phyloP scores from a whole-genome alignment of 108 stramenopile genomes.

The Halocafeteria seosinensis region DNA sequence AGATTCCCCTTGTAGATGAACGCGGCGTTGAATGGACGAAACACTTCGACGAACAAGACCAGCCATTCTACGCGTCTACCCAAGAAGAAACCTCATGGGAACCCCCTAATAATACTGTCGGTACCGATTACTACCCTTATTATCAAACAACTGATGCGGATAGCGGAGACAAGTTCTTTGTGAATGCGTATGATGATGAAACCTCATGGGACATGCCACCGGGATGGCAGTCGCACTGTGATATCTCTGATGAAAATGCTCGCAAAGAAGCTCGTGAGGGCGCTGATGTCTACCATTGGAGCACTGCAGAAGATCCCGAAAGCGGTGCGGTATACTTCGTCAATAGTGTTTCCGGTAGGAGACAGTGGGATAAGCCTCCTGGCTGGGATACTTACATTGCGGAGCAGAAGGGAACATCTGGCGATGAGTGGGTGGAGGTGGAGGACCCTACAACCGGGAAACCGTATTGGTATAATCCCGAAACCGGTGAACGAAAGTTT shows the following conservation, averaged over 20 bases:
- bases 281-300: background rate
- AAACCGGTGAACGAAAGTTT: background rate
- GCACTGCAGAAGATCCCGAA: background rate
- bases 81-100: background rate
- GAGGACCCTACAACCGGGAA: background rate
- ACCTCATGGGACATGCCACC: constrained; percentile 16
- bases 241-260: too few relatives aligned
- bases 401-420: background rate
- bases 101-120: background rate
- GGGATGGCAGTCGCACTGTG: background rate
- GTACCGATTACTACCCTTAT: background rate
- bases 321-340: background rate
- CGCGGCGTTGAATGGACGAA: background rate
- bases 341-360: background rate
- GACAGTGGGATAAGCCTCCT: background rate
- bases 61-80: background rate
- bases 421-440: background rate
- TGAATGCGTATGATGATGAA: constrained; percentile 10
- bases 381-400: background rate
- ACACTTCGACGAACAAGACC: background rate
- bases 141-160: background rate
- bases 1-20: background rate
- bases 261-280: background rate
- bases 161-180: constrained; percentile 5
- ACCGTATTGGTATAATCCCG: constrained; percentile 1